These are phyloP conservation scores for Eucalyptus virginea DNA, from an alignment of 345 rosid genomes.

Conservation along the genomic window DNA sequence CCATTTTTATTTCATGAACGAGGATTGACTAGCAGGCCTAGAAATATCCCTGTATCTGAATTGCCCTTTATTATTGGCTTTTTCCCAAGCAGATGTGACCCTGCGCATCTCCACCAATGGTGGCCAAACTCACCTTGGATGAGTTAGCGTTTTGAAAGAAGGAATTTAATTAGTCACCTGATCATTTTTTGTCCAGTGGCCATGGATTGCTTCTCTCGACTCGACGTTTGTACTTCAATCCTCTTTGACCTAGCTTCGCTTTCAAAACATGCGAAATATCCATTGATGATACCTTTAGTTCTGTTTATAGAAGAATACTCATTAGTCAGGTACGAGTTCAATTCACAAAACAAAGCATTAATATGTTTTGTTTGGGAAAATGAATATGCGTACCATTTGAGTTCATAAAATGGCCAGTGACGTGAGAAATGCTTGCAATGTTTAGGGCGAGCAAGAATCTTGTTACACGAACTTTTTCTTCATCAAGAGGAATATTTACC, in stretches of 20 bases:
- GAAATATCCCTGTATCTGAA: not conserved
- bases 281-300: not conserved
- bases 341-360: not conserved
- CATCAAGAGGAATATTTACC: not conserved
- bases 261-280: not conserved
- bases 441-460: not conserved
- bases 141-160: not conserved
- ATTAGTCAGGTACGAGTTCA: not conserved
- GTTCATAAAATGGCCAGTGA: not conserved
- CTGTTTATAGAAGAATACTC: not conserved
- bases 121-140: not conserved
- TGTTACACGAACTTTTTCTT: not conserved
- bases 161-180: not conserved
- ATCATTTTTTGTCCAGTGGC: not conserved
- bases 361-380: not conserved
- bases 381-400: not conserved
- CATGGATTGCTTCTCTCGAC: not conserved
- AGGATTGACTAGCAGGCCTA: constrained; percentile 16
- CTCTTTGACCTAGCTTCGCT: not conserved
- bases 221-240: not conserved
- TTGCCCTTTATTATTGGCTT: not conserved
- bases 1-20: constrained; percentile 11
- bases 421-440: not conserved
- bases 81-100: not conserved
- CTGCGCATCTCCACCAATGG: not conserved